phyloP scores from a whole-genome alignment of 2,329 filamentous ascomycete genomes.

The Xylaria sp. region DNA sequence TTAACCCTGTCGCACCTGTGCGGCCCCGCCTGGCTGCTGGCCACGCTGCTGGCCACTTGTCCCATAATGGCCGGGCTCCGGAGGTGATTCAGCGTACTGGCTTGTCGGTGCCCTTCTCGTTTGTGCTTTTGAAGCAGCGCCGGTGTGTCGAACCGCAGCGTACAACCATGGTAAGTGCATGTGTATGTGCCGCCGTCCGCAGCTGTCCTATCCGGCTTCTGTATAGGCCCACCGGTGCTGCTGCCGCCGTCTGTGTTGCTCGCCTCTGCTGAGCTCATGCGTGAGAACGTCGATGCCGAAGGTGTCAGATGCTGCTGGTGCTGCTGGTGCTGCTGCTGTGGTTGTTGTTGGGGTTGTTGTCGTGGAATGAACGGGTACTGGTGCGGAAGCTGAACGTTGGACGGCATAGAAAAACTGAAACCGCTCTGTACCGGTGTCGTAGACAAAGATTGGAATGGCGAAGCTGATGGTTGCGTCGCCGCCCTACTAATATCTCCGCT shows the following conservation, averaged over 20 bases:
- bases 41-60: slow-evolving; percentile 64
- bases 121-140: slow-evolving; percentile 93
- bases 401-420: slow-evolving; percentile 53
- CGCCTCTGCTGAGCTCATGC: slow-evolving; percentile 58
- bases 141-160: slow-evolving; percentile 86
- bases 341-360: slow-evolving; percentile 39
- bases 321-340: slow-evolving; percentile 48
- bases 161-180: slow-evolving; percentile 94
- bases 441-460: slow-evolving; percentile 43
- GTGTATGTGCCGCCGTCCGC: slow-evolving; percentile 92
- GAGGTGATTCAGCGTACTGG: slow-evolving; percentile 61
- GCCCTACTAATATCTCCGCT: slow-evolving; percentile 36
- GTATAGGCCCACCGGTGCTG: slow-evolving; percentile 50
- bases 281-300: slow-evolving; percentile 51
- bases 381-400: slow-evolving; percentile 49
- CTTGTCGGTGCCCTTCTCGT: slow-evolving; percentile 87
- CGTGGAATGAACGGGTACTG: slow-evolving; percentile 52
- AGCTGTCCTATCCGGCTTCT: slow-evolving; percentile 69
- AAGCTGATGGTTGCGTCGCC: slow-evolving; percentile 44
- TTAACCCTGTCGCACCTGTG: slow-evolving; percentile 95
- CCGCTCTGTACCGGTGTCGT: slow-evolving; percentile 45
- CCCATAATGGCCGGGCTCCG: slow-evolving; percentile 47
- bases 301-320: slow-evolving; percentile 52
- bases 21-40: slow-evolving; percentile 91
- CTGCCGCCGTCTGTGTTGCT: slow-evolving; percentile 50